Percentiles rank a stretch among this genome's conserved stretches.
Evolutionary conservation across 2,329 filamentous ascomycete species (phyloP).

Genomic region (Thermoascus crustaceus): DNA sequence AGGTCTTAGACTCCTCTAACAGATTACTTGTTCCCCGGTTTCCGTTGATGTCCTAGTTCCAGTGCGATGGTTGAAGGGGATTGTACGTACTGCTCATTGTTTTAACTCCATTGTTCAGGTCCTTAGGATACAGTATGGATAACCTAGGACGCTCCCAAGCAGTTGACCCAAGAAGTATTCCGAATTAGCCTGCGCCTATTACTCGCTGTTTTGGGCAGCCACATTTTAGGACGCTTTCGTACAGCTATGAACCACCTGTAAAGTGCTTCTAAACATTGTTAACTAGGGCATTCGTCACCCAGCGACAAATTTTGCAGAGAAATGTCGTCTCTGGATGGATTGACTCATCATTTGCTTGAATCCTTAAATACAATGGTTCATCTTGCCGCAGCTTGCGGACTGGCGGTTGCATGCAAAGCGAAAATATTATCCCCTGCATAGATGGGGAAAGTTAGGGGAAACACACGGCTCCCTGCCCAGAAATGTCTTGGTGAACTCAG

Average conservation of each 20-base stretch:
- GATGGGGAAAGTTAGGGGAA: too few species aligned
- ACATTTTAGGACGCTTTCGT: slow-evolving; percentile 1
- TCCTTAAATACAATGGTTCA: slow-evolving; percentile 3
- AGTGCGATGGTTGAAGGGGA: slow-evolving; percentile 1
- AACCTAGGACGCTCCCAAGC: slow-evolving; percentile 1
- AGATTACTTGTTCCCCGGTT: neutral
- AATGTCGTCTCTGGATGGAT: slow-evolving; percentile 1
- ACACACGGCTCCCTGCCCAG: slow-evolving; percentile 12
- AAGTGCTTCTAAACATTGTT: slow-evolving; percentile 1
- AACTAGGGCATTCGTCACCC: slow-evolving; percentile 1
- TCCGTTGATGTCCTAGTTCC: slow-evolving; percentile 1
- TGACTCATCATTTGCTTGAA: slow-evolving; percentile 1
- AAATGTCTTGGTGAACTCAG: slow-evolving; percentile 12
- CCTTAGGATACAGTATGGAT: slow-evolving; percentile 1
- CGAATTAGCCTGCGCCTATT: neutral
- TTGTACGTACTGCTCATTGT: slow-evolving; percentile 1
- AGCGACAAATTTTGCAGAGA: slow-evolving; percentile 2
- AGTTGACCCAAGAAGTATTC: too few species aligned
- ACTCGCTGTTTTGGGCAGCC: slow-evolving; percentile 1
- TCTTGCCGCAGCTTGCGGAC: slow-evolving; percentile 1
- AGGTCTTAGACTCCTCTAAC: slow-evolving; percentile 5
- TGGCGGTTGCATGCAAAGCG: neutral
- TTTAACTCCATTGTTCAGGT: neutral
- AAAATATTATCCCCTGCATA: slow-evolving; percentile 2
- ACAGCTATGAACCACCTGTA: slow-evolving; percentile 1